Evolutionary conservation across 371 early-diverging fungal species (phyloP).

Genomic region (Umbelopsis sp.): DNA sequence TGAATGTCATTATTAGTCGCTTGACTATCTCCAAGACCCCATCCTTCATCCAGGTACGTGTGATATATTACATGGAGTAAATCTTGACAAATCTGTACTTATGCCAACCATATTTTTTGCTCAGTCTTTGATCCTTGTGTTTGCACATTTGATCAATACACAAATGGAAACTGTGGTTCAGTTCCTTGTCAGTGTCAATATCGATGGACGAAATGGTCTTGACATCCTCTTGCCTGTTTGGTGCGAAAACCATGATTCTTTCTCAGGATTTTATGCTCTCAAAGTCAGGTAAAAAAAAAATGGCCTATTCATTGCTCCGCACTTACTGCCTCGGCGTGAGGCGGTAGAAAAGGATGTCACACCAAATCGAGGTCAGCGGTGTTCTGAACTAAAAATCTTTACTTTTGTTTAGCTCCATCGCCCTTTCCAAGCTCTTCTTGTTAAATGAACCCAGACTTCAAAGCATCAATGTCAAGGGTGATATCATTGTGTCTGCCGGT

Average conservation of each 20-base stretch:
- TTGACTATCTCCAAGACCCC: slow-evolving; percentile 74
- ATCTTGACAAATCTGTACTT: no score
- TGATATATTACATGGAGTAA: no score
- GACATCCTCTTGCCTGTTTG: slow-evolving; percentile 72
- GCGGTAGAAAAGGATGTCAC: slow-evolving; percentile 15
- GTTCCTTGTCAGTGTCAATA: slow-evolving; percentile 59
- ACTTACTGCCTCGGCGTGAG: background rate
- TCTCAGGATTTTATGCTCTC: slow-evolving; percentile 75
- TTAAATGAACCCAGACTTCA: slow-evolving; percentile 71
- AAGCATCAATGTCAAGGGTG: slow-evolving; percentile 76
- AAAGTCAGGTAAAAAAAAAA: slow-evolving; percentile 68
- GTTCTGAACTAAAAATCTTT: no score
- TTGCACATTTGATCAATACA: slow-evolving; percentile 79
- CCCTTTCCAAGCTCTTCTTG: slow-evolving; percentile 74
- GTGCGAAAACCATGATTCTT: slow-evolving; percentile 77
- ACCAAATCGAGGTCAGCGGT: slow-evolving; percentile 33
- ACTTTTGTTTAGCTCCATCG: slow-evolving; percentile 48
- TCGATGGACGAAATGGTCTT: slow-evolving; percentile 65
- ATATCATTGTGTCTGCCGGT: slow-evolving; percentile 59
- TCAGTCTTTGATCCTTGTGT: slow-evolving; percentile 84
- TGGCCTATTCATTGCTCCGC: background rate
- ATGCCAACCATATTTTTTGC: no score
- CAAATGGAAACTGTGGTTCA: slow-evolving; percentile 74
- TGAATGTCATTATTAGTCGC: slow-evolving; percentile 73
- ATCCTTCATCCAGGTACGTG: slow-evolving; percentile 72